These are phyloP conservation scores for Tulasnella sp. DNA, from an alignment of 768 basidiomycete genomes.

Conservation along the genomic window DNA sequence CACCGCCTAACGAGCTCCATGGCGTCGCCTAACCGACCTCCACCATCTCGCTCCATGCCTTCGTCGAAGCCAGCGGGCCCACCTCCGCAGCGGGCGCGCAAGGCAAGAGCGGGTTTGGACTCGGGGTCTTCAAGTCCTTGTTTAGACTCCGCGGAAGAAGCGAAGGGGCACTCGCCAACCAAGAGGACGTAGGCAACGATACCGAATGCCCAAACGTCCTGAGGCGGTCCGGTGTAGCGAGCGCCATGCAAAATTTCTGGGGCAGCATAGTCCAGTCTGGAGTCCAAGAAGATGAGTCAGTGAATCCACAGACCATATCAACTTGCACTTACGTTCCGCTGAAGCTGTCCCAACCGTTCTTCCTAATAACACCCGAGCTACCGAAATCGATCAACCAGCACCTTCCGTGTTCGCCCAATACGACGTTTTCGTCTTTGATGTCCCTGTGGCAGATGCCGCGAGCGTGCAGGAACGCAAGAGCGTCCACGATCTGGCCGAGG, in stretches of 20 bases:
- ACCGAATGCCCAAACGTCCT: conserved; percentile 98
- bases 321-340: conserved; percentile 78
- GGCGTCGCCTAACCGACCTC: conserved; percentile 82
- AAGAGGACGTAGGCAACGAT: conserved; percentile 96
- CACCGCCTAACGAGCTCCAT: conserved; percentile 83
- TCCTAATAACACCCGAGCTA: conserved; percentile 83
- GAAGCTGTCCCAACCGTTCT: conserved; percentile 87
- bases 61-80: conserved; percentile 46
- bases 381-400: conserved; percentile 98
- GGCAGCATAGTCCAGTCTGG: conserved; percentile 88
- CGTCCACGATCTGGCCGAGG: conserved; percentile 93
- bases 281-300: neutral
- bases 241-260: conserved; percentile 96
- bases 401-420: conserved; percentile 72
- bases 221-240: conserved; percentile 92
- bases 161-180: conserved; percentile 89
- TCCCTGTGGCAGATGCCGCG: conserved; percentile 97
- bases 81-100: conserved; percentile 37
- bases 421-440: conserved; percentile 97
- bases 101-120: conserved; percentile 41
- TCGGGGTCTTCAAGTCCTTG: conserved; percentile 61
- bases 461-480: conserved; percentile 82
- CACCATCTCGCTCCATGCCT: conserved; percentile 80
- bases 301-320: conserved; percentile 3
- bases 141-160: conserved; percentile 88